Conservation (phyloP, 2,329 filamentous ascomycete species). For the Alternaria ventricosa region DNA sequence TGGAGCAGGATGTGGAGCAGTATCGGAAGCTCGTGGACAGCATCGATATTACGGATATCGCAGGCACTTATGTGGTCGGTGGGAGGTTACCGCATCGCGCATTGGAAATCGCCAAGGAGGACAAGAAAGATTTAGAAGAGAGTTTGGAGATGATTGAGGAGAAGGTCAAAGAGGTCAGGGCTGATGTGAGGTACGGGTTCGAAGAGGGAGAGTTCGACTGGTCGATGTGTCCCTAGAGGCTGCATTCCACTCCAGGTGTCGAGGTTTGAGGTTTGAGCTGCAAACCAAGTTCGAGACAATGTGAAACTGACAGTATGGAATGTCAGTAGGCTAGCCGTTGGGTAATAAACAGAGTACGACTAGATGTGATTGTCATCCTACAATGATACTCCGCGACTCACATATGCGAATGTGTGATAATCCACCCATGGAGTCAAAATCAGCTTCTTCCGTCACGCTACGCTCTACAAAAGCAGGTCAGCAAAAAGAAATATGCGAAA, state of each 20-base stretch:
- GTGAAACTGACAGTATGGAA: not conserved
- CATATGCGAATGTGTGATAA: not conserved
- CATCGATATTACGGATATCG: slow-evolving; percentile 17
- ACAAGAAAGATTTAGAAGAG: slow-evolving; percentile 17
- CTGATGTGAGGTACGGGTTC: slow-evolving; percentile 14
- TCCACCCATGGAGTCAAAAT: not conserved
- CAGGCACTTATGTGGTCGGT: slow-evolving; percentile 18
- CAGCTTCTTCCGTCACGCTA: not conserved
- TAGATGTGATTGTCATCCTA: not conserved
- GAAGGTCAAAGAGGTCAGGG: slow-evolving; percentile 11
- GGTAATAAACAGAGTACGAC: not conserved
- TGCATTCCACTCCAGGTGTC: not conserved
- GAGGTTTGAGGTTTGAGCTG: not conserved
- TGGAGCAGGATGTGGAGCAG: slow-evolving; percentile 12
- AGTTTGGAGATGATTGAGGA: slow-evolving; percentile 11
- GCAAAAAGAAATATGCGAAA: not conserved
- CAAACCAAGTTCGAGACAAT: not conserved
- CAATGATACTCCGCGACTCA: not conserved
- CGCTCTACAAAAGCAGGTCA: not conserved
- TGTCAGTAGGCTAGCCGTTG: not conserved
- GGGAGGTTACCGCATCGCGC: slow-evolving; percentile 13
- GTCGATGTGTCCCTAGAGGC: not conserved
- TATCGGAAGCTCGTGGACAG: slow-evolving; percentile 9
- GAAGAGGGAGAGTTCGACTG: not conserved
- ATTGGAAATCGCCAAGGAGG: slow-evolving; percentile 18